Percentiles rank a stretch among this genome's conserved stretches.
Conservation (phyloP, 345 rosid genomes). For the Citrus unshiu region DNA sequence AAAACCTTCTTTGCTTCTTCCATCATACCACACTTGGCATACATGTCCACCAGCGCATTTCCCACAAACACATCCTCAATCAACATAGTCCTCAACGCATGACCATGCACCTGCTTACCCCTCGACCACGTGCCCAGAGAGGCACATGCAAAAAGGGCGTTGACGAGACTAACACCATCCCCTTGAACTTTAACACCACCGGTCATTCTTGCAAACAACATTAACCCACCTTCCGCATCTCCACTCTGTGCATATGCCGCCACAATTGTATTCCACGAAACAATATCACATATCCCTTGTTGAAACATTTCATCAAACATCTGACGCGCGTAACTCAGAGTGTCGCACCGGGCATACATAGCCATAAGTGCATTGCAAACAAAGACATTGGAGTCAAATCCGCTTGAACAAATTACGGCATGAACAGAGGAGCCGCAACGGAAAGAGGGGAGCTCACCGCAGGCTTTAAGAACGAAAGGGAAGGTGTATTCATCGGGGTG, state of each 20-base stretch:
- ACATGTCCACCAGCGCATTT: slow-evolving; percentile 77
- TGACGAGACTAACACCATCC: slow-evolving; percentile 66
- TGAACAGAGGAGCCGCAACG: slow-evolving; percentile 50
- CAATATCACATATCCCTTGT: slow-evolving; percentile 45
- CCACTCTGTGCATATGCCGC: slow-evolving; percentile 51
- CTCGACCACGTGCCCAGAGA: slow-evolving; percentile 29
- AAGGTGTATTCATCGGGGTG: slow-evolving; percentile 70
- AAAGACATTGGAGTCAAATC: slow-evolving; percentile 61
- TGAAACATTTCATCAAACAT: slow-evolving; percentile 67
- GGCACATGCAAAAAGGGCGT: slow-evolving; percentile 67
- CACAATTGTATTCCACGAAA: slow-evolving; percentile 76
- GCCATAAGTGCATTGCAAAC: slow-evolving; percentile 64
- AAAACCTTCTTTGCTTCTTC: slow-evolving; percentile 57
- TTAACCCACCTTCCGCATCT: slow-evolving; percentile 35
- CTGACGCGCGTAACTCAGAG: slow-evolving; percentile 45
- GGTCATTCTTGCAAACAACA: slow-evolving; percentile 50
- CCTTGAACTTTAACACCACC: slow-evolving; percentile 29
- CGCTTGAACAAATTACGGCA: slow-evolving; percentile 32
- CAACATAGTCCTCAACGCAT: slow-evolving; percentile 45
- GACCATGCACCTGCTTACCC: slow-evolving; percentile 63
- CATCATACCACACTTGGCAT: slow-evolving; percentile 77
- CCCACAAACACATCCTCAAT: slow-evolving; percentile 63
- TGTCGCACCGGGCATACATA: slow-evolving; percentile 62
- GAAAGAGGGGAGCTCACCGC: slow-evolving; percentile 48
- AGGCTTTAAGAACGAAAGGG: slow-evolving; percentile 78